phyloP scores from a whole-genome alignment of 805 yeast species.

The Naumovozyma baii region DNA sequence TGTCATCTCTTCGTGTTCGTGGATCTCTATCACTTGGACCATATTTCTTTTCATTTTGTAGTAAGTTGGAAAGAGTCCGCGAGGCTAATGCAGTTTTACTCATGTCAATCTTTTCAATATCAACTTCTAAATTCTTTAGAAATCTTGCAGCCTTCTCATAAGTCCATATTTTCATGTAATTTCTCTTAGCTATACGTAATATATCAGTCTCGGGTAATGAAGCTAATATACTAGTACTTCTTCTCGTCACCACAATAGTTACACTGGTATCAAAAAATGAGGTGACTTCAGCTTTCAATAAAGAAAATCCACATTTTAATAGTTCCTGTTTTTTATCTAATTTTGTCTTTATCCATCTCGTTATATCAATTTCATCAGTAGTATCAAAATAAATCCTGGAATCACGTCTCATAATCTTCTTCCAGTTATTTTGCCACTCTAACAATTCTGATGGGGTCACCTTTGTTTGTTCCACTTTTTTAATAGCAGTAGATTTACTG shows the following conservation, averaged over 20 bases:
- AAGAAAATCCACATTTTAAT: constrained; percentile 26
- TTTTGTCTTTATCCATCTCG: constrained; percentile 13
- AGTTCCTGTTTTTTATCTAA: constrained; percentile 24
- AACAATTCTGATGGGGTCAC: constrained; percentile 33
- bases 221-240: constrained; percentile 36
- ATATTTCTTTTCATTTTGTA: constrained; percentile 73
- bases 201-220: constrained; percentile 49
- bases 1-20: constrained; percentile 72
- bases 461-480: constrained; percentile 13
- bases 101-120: constrained; percentile 22
- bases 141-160: constrained; percentile 78
- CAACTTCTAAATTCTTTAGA: constrained; percentile 51
- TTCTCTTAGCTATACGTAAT: constrained; percentile 48
- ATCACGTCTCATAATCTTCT: constrained; percentile 43
- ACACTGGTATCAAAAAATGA: constrained; percentile 50
- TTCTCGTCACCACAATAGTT: constrained; percentile 70
- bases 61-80: constrained; percentile 46
- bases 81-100: constrained; percentile 18
- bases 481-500: constrained; percentile 13
- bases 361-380: constrained; percentile 27
- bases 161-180: constrained; percentile 75
- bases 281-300: constrained; percentile 47
- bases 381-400: constrained; percentile 55
- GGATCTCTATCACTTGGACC: constrained; percentile 90
- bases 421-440: constrained; percentile 61